phyloP scores from a whole-genome alignment of 225 moss, liverwort and hornwort genomes.

The Sphagnum tenellum region DNA sequence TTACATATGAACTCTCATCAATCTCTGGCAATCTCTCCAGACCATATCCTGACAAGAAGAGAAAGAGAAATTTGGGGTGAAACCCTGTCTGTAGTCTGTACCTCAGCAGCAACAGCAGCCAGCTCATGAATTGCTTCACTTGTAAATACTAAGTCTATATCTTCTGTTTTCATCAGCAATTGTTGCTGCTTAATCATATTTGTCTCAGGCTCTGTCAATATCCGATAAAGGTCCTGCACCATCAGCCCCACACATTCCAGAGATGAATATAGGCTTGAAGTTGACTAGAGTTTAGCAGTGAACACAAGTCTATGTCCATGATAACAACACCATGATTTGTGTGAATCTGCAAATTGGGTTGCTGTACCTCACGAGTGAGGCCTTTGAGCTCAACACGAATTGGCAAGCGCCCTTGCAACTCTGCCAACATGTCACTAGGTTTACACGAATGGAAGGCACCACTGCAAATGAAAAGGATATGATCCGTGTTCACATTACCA shows the following conservation, averaged over 20 bases:
- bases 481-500: slow-evolving; percentile 87
- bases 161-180: slow-evolving; percentile 82
- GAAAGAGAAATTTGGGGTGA: too few relatives aligned
- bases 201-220: slow-evolving; percentile 89
- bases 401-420: slow-evolving; percentile 83
- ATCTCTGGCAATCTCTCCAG: too few relatives aligned
- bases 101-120: slow-evolving; percentile 82
- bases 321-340: background rate
- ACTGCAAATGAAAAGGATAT: slow-evolving; percentile 91
- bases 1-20: background rate
- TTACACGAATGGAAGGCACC: slow-evolving; percentile 91
- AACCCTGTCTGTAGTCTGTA: slow-evolving; percentile 3
- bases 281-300: too few relatives aligned
- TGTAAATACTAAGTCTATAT: slow-evolving; percentile 73
- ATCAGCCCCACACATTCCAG: background rate
- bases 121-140: slow-evolving; percentile 77
- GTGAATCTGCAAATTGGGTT: background rate
- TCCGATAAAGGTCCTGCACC: slow-evolving; percentile 76
- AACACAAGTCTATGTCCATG: too few relatives aligned
- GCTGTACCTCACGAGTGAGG: slow-evolving; percentile 65
- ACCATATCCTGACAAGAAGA: too few relatives aligned
- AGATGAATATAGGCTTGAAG: background rate
- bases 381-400: slow-evolving; percentile 79
- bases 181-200: slow-evolving; percentile 94
- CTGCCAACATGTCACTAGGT: slow-evolving; percentile 93